phyloP scores from a whole-genome alignment of 495 filamentous ascomycete species.

The Neurospora cerealis region DNA sequence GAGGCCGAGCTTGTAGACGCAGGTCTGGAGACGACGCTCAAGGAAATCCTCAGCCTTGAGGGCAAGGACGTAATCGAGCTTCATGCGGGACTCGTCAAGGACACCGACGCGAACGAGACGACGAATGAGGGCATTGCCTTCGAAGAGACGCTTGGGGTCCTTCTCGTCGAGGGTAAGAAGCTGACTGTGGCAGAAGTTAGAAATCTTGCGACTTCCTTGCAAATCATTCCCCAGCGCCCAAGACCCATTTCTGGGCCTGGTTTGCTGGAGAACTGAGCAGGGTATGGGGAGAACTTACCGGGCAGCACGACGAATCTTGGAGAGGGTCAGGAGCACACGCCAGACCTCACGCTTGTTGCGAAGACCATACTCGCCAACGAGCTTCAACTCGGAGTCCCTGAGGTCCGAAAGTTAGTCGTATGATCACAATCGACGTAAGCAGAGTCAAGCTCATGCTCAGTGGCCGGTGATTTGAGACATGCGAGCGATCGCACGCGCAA shows the following conservation, averaged over 20 bases:
- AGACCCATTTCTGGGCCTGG: background rate
- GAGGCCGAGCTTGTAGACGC: conserved; percentile 98
- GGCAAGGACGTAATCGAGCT: conserved; percentile 99
- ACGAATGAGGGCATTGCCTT: conserved; percentile 99
- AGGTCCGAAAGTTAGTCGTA: conserved; percentile 34
- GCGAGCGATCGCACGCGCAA: conserved; percentile 5
- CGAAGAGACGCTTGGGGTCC: conserved; percentile 99
- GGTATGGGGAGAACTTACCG: conserved; percentile 53
- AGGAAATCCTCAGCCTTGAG: conserved; percentile 98
- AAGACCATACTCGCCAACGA: conserved; percentile 97
- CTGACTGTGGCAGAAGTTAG: conserved; percentile 52
- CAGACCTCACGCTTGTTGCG: conserved; percentile 99
- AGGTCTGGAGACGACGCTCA: conserved; percentile 97
- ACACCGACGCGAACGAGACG: conserved; percentile 99
- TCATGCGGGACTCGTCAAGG: conserved; percentile 99
- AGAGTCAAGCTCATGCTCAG: conserved; percentile 96
- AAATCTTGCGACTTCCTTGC: background rate
- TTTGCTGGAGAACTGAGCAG: background rate
- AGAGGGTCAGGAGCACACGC: conserved; percentile 97
- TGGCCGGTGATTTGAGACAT: conserved; percentile 61
- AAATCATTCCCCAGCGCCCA: background rate
- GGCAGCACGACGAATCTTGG: conserved; percentile 99
- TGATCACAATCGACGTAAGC: conserved; percentile 77
- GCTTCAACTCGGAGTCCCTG: conserved; percentile 98
- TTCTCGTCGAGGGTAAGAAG: conserved; percentile 99